Evolutionary conservation across 2,329 filamentous ascomycete species (phyloP), one percentile per base, ranked within the genome.

Genomic region (Fusarium sp.): DNA sequence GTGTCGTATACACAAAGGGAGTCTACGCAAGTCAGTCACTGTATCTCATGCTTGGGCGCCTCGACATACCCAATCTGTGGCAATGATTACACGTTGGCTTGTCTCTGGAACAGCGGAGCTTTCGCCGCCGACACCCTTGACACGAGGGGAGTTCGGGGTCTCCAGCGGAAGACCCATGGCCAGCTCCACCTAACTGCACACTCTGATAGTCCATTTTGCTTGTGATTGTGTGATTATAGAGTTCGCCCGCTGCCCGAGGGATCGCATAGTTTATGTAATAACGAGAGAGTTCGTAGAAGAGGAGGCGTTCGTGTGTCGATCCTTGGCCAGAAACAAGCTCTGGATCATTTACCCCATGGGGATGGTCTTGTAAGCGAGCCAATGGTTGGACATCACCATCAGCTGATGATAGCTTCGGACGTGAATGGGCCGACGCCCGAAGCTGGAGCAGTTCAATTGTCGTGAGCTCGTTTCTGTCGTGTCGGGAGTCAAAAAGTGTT

Each of bases 71-170:
- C 13, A 76, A 28, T 31, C 74, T 62, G 20, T 57, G 65, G 6
- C 74, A 76, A 38, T 76, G 74, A 15, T 63, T 75, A 44, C 74
- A 76, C 14, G 30, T 60, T 11, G 74, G 74, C 28, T 72, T 63
- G 24, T 75, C 74, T 28, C 74, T 44, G 6, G 72, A 75, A 22
- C 74, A 76, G 36, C 69, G 64, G 22, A 76, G 58, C 26, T 76
- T 76, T 14, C 74, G 70, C 54, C 71, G 60, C 4, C 74, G 62
- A 39, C 74, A 76, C 11, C 74, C 74, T 16, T 76, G 74, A 35
- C 74, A 77, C 16, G 71, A 71, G 16, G 71, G 70, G 11, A 71
- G 20, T 22, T 73, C 70, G 38, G 57, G 20, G 26, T 73, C 71
- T 1, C 41, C 28, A 33, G n/a, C 39, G 9, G 38, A 30, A 12